These are phyloP conservation scores for Coprinellus micaceus DNA, from an alignment of 768 basidiomycete species.

Conservation along the genomic window DNA sequence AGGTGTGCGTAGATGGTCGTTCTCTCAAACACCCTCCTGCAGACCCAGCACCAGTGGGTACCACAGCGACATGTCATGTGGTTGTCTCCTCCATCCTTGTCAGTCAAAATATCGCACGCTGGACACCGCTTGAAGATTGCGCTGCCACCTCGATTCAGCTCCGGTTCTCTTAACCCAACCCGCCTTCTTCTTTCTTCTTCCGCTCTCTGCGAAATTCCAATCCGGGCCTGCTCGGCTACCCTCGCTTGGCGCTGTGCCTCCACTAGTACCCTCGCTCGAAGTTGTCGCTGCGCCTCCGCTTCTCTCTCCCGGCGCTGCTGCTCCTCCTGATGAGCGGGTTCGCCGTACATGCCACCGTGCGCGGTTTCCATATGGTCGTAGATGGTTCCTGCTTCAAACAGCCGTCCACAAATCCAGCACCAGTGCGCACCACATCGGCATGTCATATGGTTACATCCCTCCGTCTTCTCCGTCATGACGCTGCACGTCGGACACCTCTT, in stretches of 20 bases:
- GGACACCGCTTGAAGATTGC: conserved; percentile 51
- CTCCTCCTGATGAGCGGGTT: too few relatives aligned
- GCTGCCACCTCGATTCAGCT: too few relatives aligned
- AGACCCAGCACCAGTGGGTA: conserved; percentile 32
- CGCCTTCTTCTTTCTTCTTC: too few relatives aligned
- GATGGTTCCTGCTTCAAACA: conserved; percentile 9
- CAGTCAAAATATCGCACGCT: conserved; percentile 39
- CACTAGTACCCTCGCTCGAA: too few relatives aligned
- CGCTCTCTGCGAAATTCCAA: too few relatives aligned
- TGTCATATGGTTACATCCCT: conserved; percentile 53
- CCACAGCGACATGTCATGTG: conserved; percentile 50
- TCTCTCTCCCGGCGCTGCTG: too few relatives aligned
- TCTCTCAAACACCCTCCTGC: conserved; percentile 10
- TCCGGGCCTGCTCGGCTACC: too few relatives aligned
- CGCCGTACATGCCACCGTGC: conserved; percentile 1
- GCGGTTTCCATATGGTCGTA: conserved; percentile 13
- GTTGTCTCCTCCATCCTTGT: conserved; percentile 53
- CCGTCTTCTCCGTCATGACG: conserved; percentile 44
- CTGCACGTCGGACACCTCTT: conserved; percentile 47
- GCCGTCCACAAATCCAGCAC: conserved; percentile 17
- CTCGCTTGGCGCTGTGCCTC: too few relatives aligned
- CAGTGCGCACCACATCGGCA: conserved; percentile 47
- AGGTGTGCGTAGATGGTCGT: conserved; percentile 12
- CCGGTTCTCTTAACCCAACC: too few relatives aligned
- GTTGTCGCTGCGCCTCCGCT: too few relatives aligned